Percentiles rank a stretch among this genome's conserved stretches.
Evolutionary conservation across 371 early-diverging fungal species (phyloP).

Genomic region (Mucor sp.): DNA sequence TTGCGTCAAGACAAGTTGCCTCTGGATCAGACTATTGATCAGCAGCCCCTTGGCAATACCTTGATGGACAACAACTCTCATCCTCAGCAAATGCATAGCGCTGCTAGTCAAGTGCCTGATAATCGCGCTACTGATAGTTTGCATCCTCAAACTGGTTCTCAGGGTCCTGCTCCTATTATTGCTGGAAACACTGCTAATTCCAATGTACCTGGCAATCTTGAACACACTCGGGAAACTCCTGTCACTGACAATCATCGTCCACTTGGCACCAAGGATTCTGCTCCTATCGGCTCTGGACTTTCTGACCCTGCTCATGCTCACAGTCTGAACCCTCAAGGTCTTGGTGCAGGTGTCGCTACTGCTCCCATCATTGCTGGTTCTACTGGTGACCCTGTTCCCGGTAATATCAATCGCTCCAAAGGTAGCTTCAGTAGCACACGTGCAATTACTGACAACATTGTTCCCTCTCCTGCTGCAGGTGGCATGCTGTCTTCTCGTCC

Average conservation of each 20-base stretch:
- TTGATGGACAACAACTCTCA: background rate
- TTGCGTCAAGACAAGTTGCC: background rate
- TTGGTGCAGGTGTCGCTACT: background rate
- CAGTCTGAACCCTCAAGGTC: background rate
- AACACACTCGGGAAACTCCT: background rate
- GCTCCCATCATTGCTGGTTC: background rate
- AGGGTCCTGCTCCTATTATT: background rate
- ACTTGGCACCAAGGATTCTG: background rate
- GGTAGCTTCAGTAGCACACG: conserved; percentile 25
- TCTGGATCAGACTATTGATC: background rate
- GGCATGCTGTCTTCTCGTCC: background rate
- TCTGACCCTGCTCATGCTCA: background rate
- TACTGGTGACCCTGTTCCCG: background rate
- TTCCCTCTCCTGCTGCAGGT: conserved; percentile 3
- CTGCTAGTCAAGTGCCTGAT: background rate
- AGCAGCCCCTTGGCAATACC: background rate
- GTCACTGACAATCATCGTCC: background rate
- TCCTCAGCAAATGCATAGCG: conserved; percentile 2
- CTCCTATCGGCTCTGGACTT: background rate
- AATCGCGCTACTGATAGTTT: background rate
- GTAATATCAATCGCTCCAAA: background rate
- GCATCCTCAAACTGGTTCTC: background rate
- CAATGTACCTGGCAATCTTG: background rate
- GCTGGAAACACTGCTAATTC: background rate
- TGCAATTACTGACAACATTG: conserved; percentile 11